Conservation (phyloP, 768 basidiomycete genomes). For the Cubamyces sp. region DNA sequence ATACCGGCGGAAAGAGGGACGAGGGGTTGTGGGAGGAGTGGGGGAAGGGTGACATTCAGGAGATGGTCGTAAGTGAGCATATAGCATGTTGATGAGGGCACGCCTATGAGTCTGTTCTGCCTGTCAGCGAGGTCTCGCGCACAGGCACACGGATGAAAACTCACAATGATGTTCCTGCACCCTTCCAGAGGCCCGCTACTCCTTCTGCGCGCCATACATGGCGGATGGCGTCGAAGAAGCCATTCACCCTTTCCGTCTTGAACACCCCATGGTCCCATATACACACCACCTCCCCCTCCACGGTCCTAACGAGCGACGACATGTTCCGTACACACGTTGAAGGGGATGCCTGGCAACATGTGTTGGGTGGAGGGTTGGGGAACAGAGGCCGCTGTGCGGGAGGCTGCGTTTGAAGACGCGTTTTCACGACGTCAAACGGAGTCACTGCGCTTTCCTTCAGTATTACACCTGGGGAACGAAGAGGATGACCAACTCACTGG, state of each 20-base stretch:
- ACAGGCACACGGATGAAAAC: slow-evolving; percentile 31
- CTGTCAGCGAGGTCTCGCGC: not conserved
- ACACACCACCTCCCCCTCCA: slow-evolving; percentile 73
- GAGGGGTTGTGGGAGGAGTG: slow-evolving; percentile 53
- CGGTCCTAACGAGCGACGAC: slow-evolving; percentile 67
- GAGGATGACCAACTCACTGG: slow-evolving; percentile 54
- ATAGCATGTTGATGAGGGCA: slow-evolving; percentile 90
- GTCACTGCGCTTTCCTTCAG: slow-evolving; percentile 69
- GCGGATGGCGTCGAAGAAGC: slow-evolving; percentile 83
- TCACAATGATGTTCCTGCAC: slow-evolving; percentile 87
- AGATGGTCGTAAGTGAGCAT: slow-evolving; percentile 97
- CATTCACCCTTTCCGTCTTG: slow-evolving; percentile 72
- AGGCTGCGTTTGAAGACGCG: slow-evolving; percentile 93
- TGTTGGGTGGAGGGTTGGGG: slow-evolving; percentile 54
- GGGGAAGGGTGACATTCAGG: slow-evolving; percentile 61
- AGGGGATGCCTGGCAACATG: slow-evolving; percentile 70
- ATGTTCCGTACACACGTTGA: slow-evolving; percentile 70
- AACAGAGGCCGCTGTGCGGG: slow-evolving; percentile 47
- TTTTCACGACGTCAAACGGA: slow-evolving; percentile 98
- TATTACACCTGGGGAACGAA: not conserved
- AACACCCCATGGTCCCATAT: slow-evolving; percentile 77
- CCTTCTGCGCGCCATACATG: slow-evolving; percentile 86
- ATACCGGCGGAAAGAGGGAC: slow-evolving; percentile 84
- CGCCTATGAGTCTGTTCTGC: slow-evolving; percentile 72
- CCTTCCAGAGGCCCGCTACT: slow-evolving; percentile 89